Percentiles rank a stretch among this genome's conserved stretches.
phyloP scores from a whole-genome alignment of 1,284 basidiomycete genomes.

The Cryptococcus jaspeensis region DNA sequence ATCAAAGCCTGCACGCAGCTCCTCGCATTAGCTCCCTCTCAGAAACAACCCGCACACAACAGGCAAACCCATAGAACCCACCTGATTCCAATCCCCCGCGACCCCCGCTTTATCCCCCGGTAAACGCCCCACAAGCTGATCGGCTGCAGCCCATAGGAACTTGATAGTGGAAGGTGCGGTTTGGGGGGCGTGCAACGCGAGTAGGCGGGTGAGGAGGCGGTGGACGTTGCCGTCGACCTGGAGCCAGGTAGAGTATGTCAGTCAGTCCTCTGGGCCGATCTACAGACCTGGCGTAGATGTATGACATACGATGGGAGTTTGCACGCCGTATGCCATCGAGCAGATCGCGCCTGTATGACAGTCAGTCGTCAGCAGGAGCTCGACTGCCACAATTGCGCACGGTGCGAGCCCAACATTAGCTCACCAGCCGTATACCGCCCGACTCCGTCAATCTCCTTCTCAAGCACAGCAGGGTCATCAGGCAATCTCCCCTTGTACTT shows the following conservation, averaged over 20 bases:
- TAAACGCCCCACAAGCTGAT: slow-evolving; percentile 61
- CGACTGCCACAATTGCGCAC: background rate
- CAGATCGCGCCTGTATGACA: slow-evolving; percentile 74
- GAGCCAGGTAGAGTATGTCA: background rate
- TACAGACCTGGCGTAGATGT: background rate
- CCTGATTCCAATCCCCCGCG: slow-evolving; percentile 83
- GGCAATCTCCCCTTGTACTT: slow-evolving; percentile 62
- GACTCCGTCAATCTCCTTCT: slow-evolving; percentile 82
- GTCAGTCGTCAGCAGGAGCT: slow-evolving; percentile 12
- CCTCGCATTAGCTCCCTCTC: background rate
- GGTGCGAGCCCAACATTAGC: background rate
- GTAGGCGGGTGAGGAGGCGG: slow-evolving; percentile 72
- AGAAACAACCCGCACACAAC: too few relatives aligned
- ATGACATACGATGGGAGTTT: slow-evolving; percentile 71
- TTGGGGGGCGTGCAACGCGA: slow-evolving; percentile 76
- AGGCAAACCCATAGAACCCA: slow-evolving; percentile 14
- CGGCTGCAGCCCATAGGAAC: slow-evolving; percentile 76
- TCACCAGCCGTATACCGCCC: slow-evolving; percentile 74
- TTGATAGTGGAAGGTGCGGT: slow-evolving; percentile 74
- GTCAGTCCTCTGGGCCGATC: background rate
- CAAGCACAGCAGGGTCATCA: slow-evolving; percentile 72
- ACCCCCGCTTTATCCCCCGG: slow-evolving; percentile 30
- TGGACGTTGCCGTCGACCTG: slow-evolving; percentile 91
- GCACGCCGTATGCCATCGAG: slow-evolving; percentile 83
- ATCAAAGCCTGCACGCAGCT: slow-evolving; percentile 39